These are phyloP conservation scores for Fusarium stilboides DNA, from an alignment of 2,329 filamentous ascomycete species.

Conservation along the genomic window DNA sequence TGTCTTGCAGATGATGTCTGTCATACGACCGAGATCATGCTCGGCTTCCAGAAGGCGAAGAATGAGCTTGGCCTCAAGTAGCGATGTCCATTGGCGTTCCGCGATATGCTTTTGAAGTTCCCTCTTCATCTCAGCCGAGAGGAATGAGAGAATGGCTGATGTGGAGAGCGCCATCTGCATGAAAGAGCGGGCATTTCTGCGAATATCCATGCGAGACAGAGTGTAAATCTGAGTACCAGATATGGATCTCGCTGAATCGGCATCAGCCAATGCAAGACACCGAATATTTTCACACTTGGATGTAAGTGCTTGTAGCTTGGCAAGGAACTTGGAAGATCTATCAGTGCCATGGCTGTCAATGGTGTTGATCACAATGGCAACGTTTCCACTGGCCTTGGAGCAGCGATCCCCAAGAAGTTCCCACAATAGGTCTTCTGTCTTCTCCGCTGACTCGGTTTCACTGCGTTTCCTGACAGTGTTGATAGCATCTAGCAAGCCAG, in stretches of 20 bases:
- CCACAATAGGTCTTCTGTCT: neutral
- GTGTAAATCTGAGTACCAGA: neutral
- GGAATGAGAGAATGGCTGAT: neutral
- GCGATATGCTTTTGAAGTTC: neutral
- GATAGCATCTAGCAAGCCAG: neutral
- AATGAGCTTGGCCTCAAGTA: neutral
- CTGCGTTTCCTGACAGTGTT: neutral
- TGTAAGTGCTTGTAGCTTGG: neutral
- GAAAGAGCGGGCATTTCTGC: neutral
- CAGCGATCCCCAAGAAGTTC: neutral
- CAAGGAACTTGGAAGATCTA: neutral
- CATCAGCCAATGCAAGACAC: neutral
- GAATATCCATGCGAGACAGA: neutral
- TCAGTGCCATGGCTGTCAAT: neutral
- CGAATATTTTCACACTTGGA: neutral
- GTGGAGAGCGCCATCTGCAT: neutral
- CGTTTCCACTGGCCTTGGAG: constrained; percentile 2
- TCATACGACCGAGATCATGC: neutral
- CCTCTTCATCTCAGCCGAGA: neutral
- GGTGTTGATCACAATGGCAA: neutral
- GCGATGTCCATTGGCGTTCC: neutral
- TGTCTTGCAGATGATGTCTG: constrained; percentile 1
- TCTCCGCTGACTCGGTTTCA: neutral
- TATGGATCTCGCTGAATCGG: neutral
- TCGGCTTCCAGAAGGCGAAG: neutral